Conservation (phyloP, 176 grass and related monocot genomes). For the Calamus simplicifolius region DNA sequence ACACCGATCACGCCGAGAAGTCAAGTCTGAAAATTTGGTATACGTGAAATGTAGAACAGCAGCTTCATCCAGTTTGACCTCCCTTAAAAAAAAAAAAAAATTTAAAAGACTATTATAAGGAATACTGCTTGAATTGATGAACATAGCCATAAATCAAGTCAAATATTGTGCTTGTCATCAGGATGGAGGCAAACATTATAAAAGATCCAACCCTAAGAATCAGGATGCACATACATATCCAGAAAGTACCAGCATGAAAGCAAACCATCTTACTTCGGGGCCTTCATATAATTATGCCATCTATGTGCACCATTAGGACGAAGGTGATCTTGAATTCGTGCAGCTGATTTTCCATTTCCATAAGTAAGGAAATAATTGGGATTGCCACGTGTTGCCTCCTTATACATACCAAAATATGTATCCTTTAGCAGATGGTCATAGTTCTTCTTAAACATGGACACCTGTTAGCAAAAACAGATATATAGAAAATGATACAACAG, state of each 20-base stretch:
- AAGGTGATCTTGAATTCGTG: conserved; percentile 79
- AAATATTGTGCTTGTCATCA: too few relatives aligned
- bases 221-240: too few relatives aligned
- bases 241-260: background rate
- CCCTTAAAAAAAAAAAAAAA: conserved; percentile 40
- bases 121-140: too few relatives aligned
- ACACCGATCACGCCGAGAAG: conserved; percentile 92
- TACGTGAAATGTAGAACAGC: conserved; percentile 96
- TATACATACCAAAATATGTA: conserved; percentile 89
- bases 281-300: conserved; percentile 91
- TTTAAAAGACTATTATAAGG: background rate
- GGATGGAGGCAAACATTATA: too few relatives aligned
- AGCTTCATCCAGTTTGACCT: conserved; percentile 91
- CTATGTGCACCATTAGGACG: conserved; percentile 95
- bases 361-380: conserved; percentile 97
- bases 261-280: conserved; percentile 60
- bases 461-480: conserved; percentile 29
- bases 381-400: conserved; percentile 86
- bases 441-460: conserved; percentile 99
- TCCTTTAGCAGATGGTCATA: conserved; percentile 99
- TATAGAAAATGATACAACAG: background rate
- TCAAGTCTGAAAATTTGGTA: conserved; percentile 94
- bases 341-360: conserved; percentile 97
- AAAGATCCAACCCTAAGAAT: too few relatives aligned
- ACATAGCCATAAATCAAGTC: too few relatives aligned